Evolutionary conservation across 2,329 filamentous ascomycete genomes (phyloP), one percentile per base, ranked within the genome.

Genomic region (Colletotrichum cereale): DNA sequence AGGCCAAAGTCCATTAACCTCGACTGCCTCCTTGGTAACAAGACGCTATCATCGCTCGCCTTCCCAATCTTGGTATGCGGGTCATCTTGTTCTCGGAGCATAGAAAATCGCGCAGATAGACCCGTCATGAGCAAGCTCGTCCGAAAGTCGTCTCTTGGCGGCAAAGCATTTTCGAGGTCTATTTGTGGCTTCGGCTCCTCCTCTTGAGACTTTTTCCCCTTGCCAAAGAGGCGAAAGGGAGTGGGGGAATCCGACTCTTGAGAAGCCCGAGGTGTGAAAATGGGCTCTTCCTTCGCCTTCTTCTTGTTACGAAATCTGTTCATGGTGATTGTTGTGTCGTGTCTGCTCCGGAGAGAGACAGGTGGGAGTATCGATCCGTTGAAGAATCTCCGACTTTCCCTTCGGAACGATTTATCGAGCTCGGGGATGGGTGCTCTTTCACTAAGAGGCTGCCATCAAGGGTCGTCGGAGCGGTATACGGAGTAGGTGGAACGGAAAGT

Each of bases 51-150:
- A 79, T 98, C 96, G 81, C 93, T 96, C 21, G 96, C 96, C 81
- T 98, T 98, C 69, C 96, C 96, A 40, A 98, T 88, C 80, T 95
- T 93, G 2, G 94, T 96, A 73, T 86, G 92, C 1, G 96, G 96
- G 77, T 98, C 95, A 79, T 98, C 95, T 80, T 98, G 96, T 81
- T 98, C 96, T 77, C 94, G 88, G 40, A 98, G 85, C 96, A 98
- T 98, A 76, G 96, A 98, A 81, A 99, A 99, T 8, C 96, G 91
- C 16, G 95, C 94, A 0, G 96, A 98, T 5, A 99, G 87, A 52
- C 95, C 96, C 0, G 94, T 95, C 96, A 99, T 97, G 73, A 99
- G 86, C 70, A 99, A 84, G 85, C 96, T 98, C 4, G 96, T 99
- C 68, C 96, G 90, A 81, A 99, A 98, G 78, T 98, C 92, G 81